These are phyloP conservation scores for Colletotrichum tropicale DNA, from an alignment of 2,329 filamentous ascomycete genomes.

Conservation along the genomic window DNA sequence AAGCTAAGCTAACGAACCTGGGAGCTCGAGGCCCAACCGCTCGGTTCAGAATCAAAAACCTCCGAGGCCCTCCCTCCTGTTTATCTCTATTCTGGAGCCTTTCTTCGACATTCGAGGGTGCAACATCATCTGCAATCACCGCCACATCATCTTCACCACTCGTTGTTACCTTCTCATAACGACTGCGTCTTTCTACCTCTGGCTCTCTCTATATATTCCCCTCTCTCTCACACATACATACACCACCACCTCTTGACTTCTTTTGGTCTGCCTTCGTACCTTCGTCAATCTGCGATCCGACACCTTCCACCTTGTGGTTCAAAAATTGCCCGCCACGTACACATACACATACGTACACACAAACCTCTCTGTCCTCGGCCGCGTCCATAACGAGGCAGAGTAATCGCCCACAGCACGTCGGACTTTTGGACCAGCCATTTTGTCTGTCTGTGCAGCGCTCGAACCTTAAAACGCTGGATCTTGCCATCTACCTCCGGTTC, in stretches of 20 bases:
- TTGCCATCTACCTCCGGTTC: background rate
- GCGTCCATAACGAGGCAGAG: background rate
- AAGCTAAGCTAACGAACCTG: constrained; percentile 14
- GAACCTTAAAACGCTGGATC: constrained; percentile 12
- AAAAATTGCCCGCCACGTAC: background rate
- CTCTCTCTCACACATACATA: background rate
- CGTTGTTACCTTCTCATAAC: no score
- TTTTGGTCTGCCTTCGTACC: background rate
- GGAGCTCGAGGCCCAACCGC: constrained; percentile 14
- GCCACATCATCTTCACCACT: background rate
- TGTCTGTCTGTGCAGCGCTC: constrained; percentile 2
- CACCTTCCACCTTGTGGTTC: background rate
- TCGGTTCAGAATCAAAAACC: constrained; percentile 18
- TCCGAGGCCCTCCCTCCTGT: constrained; percentile 9
- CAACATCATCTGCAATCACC: background rate
- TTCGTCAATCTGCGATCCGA: background rate
- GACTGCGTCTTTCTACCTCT: no score
- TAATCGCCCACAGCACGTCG: background rate
- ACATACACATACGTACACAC: background rate
- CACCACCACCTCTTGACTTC: background rate
- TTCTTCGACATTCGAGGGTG: background rate
- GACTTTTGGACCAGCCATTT: background rate
- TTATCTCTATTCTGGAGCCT: background rate
- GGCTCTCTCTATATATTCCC: no score
- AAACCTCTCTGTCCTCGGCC: background rate